A percentile compares a stretch with the other conserved stretches of the same genome.
These are phyloP conservation scores for Cunninghamia lanceolata DNA, from an alignment of 75 land plant species.

Conservation along the genomic window DNA sequence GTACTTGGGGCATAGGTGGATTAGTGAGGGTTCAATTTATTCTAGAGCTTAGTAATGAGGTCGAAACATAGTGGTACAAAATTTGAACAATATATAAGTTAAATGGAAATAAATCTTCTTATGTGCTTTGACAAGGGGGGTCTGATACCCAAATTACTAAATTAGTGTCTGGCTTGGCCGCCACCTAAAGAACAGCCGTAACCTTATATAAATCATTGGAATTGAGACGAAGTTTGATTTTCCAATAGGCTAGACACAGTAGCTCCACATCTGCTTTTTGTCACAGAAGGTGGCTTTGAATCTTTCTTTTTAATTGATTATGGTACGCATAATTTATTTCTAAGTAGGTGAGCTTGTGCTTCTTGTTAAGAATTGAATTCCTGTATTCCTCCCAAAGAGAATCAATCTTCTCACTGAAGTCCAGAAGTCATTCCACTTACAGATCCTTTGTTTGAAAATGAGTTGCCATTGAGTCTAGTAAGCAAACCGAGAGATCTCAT, in stretches of 20 bases:
- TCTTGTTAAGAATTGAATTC: background rate
- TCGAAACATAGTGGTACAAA: no score
- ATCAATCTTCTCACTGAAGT: background rate
- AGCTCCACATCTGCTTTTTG: background rate
- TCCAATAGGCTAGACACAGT: background rate
- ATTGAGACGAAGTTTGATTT: background rate
- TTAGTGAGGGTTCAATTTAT: background rate
- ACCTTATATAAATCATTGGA: background rate
- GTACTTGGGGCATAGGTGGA: background rate
- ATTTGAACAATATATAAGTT: no score
- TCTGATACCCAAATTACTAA: no score
- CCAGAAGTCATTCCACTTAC: background rate
- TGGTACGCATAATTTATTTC: background rate
- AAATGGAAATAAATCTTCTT: no score
- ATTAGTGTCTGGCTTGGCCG: no score
- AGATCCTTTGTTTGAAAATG: background rate
- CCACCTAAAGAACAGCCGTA: no score
- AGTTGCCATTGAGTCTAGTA: background rate
- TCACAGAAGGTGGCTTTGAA: background rate
- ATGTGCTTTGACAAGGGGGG: no score
- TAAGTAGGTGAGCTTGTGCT: background rate
- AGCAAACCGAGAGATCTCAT: background rate
- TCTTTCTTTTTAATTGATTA: background rate
- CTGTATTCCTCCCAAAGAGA: background rate
- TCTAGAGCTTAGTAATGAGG: no score